Base-by-base conservation (phyloP, 1,139 yeast species). In the Insectozyma bohioensis region DNA sequence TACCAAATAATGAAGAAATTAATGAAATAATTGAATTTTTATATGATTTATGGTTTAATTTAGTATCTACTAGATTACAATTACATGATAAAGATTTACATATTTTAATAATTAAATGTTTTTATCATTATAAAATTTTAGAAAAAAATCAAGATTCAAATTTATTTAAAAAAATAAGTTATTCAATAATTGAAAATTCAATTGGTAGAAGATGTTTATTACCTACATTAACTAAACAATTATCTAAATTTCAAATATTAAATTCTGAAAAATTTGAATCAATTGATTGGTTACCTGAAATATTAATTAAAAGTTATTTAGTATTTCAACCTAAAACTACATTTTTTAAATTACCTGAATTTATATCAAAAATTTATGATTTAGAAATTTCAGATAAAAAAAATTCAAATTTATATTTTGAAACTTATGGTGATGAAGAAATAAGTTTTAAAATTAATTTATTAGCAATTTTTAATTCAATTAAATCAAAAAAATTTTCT, bases 31-130 rank as follows among this genome's bases (percentile, higher is more conserved):
- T 63, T 6, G 53, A 54, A 3, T 57, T 70, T 17, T 42, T 74
- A 20, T 47, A 56, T 2, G 53, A 54, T 0, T 61, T 82, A 13
- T 85, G 95, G 94, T 60, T 60, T 5, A 70, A 69, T 16, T 49
- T 86, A 14, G 67, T 67, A n/a, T 67, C 74, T 1, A 80, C 79
- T 8, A 64, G 95, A 36, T 62, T 87, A 27, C 75, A 80, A 28
- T 64, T 86, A 34, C 74, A 74, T 35, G 94, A 86, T 45, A 73
- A 79, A 36, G 68, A 67, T 8, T 62, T 86, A 24, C 96, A 87
- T 43, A 49, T 75, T 12, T 41, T 52, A 0, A 63, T 83, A 20
- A 78, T 87, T 17, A 61, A 69, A 11, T 49, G 77, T 0, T 36
- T 80, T 3, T 68, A 51, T 20, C 47, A 52, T 26, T 44, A 51